Percentiles rank a stretch among this genome's conserved stretches.
Evolutionary conservation across 164 flowering plant species (phyloP).

Genomic region (Paratinospora sagittata): DNA sequence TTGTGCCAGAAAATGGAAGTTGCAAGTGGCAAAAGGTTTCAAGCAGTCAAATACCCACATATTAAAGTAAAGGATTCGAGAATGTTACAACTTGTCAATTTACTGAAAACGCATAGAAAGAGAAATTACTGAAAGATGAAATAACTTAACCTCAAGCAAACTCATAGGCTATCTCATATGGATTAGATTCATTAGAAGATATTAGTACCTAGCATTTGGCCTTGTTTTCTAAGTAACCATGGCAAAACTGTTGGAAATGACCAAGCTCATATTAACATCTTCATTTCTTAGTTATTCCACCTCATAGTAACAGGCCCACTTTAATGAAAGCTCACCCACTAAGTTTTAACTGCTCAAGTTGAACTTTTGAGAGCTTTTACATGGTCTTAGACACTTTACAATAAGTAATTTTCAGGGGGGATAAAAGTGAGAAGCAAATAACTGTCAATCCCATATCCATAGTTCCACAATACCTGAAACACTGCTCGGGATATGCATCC

Average conservation of each 20-base stretch:
- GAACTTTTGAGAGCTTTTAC: not conserved
- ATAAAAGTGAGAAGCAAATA: not conserved
- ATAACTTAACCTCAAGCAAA: not conserved
- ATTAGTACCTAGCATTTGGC: not conserved
- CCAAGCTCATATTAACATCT: not conserved
- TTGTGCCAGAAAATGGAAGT: not conserved
- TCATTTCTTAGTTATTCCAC: not conserved
- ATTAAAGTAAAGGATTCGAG: not conserved
- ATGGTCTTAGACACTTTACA: not conserved
- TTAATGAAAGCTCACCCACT: not conserved
- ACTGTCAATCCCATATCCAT: not conserved
- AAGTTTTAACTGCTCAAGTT: not conserved
- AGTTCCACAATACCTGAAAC: constrained; percentile 61
- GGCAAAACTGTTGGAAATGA: not conserved
- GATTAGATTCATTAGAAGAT: too few relatives aligned
- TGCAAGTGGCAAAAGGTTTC: not conserved
- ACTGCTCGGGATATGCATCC: constrained; percentile 82
- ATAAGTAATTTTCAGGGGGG: not conserved
- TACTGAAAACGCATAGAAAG: not conserved
- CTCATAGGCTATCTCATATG: not conserved
- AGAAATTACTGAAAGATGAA: not conserved
- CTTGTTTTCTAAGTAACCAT: not conserved
- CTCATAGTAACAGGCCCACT: not conserved
- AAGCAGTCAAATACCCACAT: too few relatives aligned
- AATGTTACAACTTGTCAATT: not conserved